phyloP scores from a whole-genome alignment of 2,329 filamentous ascomycete genomes.

The Colletotrichum godetiae region DNA sequence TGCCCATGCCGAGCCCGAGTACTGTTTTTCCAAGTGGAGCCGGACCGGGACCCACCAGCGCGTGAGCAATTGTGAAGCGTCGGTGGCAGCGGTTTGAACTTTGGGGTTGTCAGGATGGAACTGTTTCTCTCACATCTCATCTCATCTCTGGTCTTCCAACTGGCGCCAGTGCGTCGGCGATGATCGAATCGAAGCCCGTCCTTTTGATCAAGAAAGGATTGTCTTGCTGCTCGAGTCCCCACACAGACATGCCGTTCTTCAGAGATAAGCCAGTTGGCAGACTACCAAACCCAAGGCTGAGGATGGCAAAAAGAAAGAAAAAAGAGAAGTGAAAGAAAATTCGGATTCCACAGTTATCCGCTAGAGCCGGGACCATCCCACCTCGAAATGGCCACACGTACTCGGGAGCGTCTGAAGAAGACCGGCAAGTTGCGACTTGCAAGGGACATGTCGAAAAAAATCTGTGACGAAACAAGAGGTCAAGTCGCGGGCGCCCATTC shows the following conservation, averaged over 20 bases:
- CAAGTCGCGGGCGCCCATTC: slow-evolving; percentile 30
- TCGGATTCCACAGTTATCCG: neutral
- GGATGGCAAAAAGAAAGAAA: neutral
- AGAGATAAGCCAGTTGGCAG: slow-evolving; percentile 7
- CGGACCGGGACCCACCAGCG: slow-evolving; percentile 27
- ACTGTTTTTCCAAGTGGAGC: slow-evolving; percentile 3
- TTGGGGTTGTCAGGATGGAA: neutral
- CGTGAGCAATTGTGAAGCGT: slow-evolving; percentile 33
- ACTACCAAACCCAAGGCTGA: neutral
- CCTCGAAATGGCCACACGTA: neutral
- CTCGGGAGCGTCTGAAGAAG: slow-evolving; percentile 10
- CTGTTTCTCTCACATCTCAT: slow-evolving; percentile 33
- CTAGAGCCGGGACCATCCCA: slow-evolving; percentile 22
- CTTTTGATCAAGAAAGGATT: slow-evolving; percentile 9
- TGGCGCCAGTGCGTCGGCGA: slow-evolving; percentile 2
- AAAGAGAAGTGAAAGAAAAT: neutral
- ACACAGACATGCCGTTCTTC: neutral
- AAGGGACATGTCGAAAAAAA: neutral
- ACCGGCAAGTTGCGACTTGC: neutral
- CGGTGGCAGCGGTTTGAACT: slow-evolving; percentile 10
- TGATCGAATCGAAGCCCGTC: slow-evolving; percentile 6
- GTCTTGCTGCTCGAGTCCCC: neutral
- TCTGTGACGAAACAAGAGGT: slow-evolving; percentile 36
- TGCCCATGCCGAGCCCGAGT: slow-evolving; percentile 26
- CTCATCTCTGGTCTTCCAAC: slow-evolving; percentile 16